Conservation (phyloP, 2,329 filamentous ascomycete species). For the Aspergillus sp. region DNA sequence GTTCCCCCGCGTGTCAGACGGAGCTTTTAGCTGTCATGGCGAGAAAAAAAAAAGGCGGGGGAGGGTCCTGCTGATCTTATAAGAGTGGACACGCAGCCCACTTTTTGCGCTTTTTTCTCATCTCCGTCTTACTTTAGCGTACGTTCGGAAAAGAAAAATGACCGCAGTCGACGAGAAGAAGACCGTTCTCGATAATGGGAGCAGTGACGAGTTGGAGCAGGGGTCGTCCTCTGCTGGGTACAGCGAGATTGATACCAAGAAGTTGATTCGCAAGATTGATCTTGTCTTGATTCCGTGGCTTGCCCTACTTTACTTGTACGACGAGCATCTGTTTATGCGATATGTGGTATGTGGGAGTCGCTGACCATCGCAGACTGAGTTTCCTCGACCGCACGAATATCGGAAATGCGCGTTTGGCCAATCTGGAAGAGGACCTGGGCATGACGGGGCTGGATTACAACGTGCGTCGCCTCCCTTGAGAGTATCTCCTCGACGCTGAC, state of each 20-base stretch:
- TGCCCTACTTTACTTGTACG: slow-evolving; percentile 17
- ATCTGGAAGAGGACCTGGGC: slow-evolving; percentile 30
- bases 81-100: neutral
- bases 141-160: neutral
- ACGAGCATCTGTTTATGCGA: neutral
- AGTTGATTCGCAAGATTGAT: slow-evolving; percentile 18
- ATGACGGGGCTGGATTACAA: slow-evolving; percentile 40
- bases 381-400: slow-evolving; percentile 41
- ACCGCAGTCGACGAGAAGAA: slow-evolving; percentile 13
- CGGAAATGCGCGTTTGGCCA: slow-evolving; percentile 44
- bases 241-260: slow-evolving; percentile 10
- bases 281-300: slow-evolving; percentile 19
- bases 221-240: neutral
- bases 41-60: neutral
- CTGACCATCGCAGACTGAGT: slow-evolving; percentile 37
- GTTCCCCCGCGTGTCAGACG: neutral
- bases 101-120: neutral
- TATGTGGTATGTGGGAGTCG: slow-evolving; percentile 22
- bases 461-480: slow-evolving; percentile 17
- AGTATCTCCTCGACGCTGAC: neutral
- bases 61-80: slow-evolving; percentile 7
- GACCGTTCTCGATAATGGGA: slow-evolving; percentile 3
- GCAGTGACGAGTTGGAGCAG: slow-evolving; percentile 12
- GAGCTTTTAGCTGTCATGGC: neutral
- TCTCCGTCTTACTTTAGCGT: neutral